Base-by-base conservation (phyloP, 1,284 basidiomycete genomes). In the Takashimella tepidaria region DNA sequence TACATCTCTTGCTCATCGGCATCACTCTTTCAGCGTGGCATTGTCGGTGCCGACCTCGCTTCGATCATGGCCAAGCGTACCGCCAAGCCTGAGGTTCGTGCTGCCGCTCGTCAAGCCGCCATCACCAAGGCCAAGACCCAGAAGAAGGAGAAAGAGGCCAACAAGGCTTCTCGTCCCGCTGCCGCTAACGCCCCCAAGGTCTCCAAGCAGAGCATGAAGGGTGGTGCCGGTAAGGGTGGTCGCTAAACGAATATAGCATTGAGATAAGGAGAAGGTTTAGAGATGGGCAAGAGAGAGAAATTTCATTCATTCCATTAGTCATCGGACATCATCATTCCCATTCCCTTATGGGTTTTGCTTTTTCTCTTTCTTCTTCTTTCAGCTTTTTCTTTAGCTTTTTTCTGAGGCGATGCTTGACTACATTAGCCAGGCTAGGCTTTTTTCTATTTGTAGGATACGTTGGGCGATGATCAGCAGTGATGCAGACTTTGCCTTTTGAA, bases 171-270 rank as follows among this genome's bases (percentile, higher is more conserved):
- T 67, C 62, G 85, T 83, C 81, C 84, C 56, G 77, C 81, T 52
- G 73, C 67, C 51, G 56, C 56, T 23, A 49, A 45, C 44, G 68
- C 79, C 54, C 89, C 90, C 69, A 92, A 89, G 79, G 85, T 96
- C 52, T 91, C 90, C 73, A 96, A 95, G 80, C 90, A 95, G 79
- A 86, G 88, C 80, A 89, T 90, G 84, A 96, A 96, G 84, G 91
- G 90, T 73, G 85, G 73, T 59, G 72, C 72, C 47, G 60, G 59
- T 58, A 77, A 76, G 70, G 73, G 71, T 57, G 73, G 73, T 59
- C 74, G 73, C 62, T 75, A 73, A 69, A 51, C 49, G 31, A 16
- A 24, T 40, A 41, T n/a, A 43, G n/a, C n/a, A n/a, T n/a, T n/a
- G n/a, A n/a, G n/a, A n/a, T n/a, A n/a, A n/a, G n/a, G n/a, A n/a